A percentile compares a stretch with the other conserved stretches of the same genome.
These are phyloP conservation scores for Vaccinium corymbosum DNA, from an alignment of 148 eudicot genomes.

Conservation along the genomic window DNA sequence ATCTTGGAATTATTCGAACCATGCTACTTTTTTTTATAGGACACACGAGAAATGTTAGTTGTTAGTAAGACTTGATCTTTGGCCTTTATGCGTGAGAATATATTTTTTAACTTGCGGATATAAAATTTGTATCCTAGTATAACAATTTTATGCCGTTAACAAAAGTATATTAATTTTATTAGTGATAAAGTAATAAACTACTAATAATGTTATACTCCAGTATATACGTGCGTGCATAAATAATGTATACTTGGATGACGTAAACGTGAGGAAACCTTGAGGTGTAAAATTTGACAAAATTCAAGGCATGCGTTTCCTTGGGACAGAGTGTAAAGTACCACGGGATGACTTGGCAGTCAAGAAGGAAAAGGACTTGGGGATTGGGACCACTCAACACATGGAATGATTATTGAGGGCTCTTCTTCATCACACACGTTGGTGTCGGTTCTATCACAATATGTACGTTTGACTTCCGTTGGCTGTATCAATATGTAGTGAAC, in stretches of 20 bases:
- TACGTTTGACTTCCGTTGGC: not conserved
- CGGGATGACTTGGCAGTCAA: not conserved
- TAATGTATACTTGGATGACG: conserved; percentile 10
- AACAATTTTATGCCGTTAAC: no score
- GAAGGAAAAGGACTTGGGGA: not conserved
- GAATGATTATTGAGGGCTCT: no score
- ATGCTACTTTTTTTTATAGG: not conserved
- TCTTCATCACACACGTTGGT: no score
- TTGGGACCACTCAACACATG: not conserved
- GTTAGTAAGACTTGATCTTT: no score
- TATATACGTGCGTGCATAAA: not conserved
- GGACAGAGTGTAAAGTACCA: not conserved
- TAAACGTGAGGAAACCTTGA: conserved; percentile 26
- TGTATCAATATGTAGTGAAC: no score
- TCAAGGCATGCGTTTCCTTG: not conserved
- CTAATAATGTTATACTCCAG: not conserved
- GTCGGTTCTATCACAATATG: no score
- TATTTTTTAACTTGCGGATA: not conserved
- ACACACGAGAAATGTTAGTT: no score
- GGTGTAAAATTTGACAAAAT: conserved; percentile 13
- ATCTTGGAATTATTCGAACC: not conserved
- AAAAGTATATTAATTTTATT: not conserved
- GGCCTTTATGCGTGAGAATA: no score
- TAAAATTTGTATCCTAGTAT: not conserved
- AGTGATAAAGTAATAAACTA: no score